Evolutionary conservation across 2,329 filamentous ascomycete species (phyloP).

Genomic region (Nemania abortiva): DNA sequence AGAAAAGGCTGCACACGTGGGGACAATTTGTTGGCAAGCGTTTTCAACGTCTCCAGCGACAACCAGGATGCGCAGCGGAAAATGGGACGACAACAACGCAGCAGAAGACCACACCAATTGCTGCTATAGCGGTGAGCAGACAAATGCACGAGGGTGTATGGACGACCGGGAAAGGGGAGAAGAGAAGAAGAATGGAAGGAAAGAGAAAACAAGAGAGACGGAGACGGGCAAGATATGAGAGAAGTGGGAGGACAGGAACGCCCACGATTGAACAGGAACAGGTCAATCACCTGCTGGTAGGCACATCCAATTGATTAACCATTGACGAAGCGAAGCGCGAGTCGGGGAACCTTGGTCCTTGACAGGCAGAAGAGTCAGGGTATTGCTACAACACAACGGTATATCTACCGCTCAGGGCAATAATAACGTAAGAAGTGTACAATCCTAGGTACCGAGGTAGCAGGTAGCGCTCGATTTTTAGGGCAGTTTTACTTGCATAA

Average conservation of each 20-base stretch:
- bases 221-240: constrained; percentile 50
- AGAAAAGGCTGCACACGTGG: constrained; percentile 45
- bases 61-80: constrained; percentile 36
- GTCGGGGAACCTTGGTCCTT: constrained; percentile 38
- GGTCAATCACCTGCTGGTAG: constrained; percentile 44
- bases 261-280: constrained; percentile 35
- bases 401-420: constrained; percentile 17
- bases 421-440: constrained; percentile 14
- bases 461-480: constrained; percentile 5
- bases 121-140: constrained; percentile 31
- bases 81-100: constrained; percentile 35
- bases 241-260: constrained; percentile 45
- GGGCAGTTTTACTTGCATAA: constrained; percentile 5
- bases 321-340: constrained; percentile 37
- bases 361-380: constrained; percentile 36
- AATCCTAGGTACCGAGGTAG: constrained; percentile 13
- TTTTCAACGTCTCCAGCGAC: constrained; percentile 38
- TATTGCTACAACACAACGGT: constrained; percentile 21
- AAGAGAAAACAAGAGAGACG: constrained; percentile 41
- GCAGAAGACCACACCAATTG: constrained; percentile 29
- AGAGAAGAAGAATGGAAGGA: constrained; percentile 38
- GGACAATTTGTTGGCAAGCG: constrained; percentile 41
- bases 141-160: constrained; percentile 32
- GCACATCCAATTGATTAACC: constrained; percentile 37
- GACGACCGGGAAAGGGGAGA: constrained; percentile 40